Percentiles rank a stretch among this genome's conserved stretches.
Conservation (phyloP, 2,329 filamentous ascomycete species). For the Claviceps pazoutovae region DNA sequence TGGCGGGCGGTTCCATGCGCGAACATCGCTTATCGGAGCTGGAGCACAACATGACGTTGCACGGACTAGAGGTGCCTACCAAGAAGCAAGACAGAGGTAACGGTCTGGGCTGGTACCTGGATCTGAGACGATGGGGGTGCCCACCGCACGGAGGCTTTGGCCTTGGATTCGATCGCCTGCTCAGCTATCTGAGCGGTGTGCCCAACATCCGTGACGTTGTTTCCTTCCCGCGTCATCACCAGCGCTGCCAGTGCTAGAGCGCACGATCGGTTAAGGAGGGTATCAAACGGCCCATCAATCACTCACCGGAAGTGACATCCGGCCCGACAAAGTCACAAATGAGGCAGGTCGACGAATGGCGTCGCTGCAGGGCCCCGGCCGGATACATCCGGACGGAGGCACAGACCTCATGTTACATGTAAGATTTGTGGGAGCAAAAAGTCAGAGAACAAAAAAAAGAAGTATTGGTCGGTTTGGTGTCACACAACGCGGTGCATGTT, state of each 20-base stretch:
- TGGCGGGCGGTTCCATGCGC: conserved; percentile 79
- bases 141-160: conserved; percentile 87
- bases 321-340: not conserved
- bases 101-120: conserved; percentile 68
- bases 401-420: not conserved
- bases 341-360: not conserved
- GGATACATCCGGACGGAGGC: not conserved
- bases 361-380: not conserved
- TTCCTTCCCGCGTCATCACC: conserved; percentile 65
- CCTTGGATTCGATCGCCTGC: conserved; percentile 72
- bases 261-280: not conserved
- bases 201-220: conserved; percentile 75
- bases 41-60: conserved; percentile 53
- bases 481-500: too few species aligned
- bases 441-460: not conserved
- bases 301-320: not conserved
- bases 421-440: too few species aligned
- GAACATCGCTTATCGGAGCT: conserved; percentile 62
- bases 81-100: conserved; percentile 15
- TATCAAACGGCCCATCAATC: not conserved
- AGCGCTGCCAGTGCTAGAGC: conserved; percentile 45
- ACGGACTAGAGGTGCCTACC: conserved; percentile 40
- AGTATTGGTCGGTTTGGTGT: too few species aligned
- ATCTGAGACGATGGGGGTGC: conserved; percentile 80
- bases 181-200: conserved; percentile 72